phyloP scores from a whole-genome alignment of 164 flowering plant species.

The Chloranthus sessilifolius region DNA sequence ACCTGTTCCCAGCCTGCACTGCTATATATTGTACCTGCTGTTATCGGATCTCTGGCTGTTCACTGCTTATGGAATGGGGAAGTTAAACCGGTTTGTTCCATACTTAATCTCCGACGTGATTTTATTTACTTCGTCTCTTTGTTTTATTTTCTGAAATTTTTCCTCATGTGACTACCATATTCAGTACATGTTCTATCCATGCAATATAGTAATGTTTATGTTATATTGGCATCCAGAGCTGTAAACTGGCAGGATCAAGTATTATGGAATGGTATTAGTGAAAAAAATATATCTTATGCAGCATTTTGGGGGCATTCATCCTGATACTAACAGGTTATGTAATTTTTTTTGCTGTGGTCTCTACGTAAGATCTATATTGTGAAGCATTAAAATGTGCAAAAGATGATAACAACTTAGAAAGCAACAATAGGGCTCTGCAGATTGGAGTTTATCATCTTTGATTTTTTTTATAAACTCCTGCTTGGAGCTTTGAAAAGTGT shows the following conservation, averaged over 20 bases:
- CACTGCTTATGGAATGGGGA: constrained; percentile 93
- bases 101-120: background rate
- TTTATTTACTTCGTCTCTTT: background rate
- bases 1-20: constrained; percentile 91
- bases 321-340: no score
- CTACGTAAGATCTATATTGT: no score
- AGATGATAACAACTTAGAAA: no score
- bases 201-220: background rate
- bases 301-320: no score
- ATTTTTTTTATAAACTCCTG: no score
- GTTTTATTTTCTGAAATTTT: background rate
- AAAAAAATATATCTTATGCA: background rate
- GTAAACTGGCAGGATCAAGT: no score
- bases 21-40: constrained; percentile 89
- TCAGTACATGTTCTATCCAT: background rate
- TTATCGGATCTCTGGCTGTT: constrained; percentile 77
- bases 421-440: no score
- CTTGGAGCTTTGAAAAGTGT: no score
- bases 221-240: no score
- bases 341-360: no score
- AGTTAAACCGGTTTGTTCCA: constrained; percentile 70
- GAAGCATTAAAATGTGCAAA: no score
- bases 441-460: no score
- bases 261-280: background rate
- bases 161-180: background rate